Base-by-base conservation (phyloP, 2,329 filamentous ascomycete species). In the Botryotinia calthae region DNA sequence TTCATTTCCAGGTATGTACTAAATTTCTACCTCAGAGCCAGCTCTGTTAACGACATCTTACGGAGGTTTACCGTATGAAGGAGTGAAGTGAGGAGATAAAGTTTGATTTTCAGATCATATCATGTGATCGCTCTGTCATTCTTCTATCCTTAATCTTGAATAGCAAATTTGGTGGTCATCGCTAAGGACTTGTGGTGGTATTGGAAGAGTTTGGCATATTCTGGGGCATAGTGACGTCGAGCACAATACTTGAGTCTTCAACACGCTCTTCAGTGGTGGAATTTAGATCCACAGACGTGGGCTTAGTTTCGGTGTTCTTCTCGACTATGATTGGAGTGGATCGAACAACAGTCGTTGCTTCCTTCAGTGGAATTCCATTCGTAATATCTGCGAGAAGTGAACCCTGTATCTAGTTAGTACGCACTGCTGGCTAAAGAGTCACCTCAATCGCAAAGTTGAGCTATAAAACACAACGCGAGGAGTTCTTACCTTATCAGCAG, bases 141-240 rank as follows among this genome's bases (percentile, higher is more conserved):
- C 16, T n/a, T 25, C 46, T 28, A 22, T 28, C 16, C 9, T 42
- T n/a, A 2, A 16, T 31, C 37, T 67, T 28, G 5, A 18, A n/a
- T 31, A 12, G 31, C 4, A 54, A 34, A 9, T 51, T 54, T 56
- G 25, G 10, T 56, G 25, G 37, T 28, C 10, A 25, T 56, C 9
- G 25, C 56, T 12, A 56, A 68, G 48, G 2, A 14, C 28, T 25
- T 31, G 10, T 28, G 18, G 65, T 9, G 10, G 22, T 20, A 20
- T 56, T 31, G 48, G 22, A 58, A 16, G 40, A 34, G 51, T 59
- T 59, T 31, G 70, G 70, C 51, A 46, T 67, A 10, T 68, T 59
- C 44, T 72, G 70, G 4, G 70, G 70, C 70, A 72, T 68, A 2
- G 70, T 67, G 5, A 34, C 31, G 25, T 72, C 70, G 40, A 59